Evolutionary conservation across 345 rosid genomes (phyloP), one percentile per base, ranked within the genome.

Genomic region (Pugionium cornutum): DNA sequence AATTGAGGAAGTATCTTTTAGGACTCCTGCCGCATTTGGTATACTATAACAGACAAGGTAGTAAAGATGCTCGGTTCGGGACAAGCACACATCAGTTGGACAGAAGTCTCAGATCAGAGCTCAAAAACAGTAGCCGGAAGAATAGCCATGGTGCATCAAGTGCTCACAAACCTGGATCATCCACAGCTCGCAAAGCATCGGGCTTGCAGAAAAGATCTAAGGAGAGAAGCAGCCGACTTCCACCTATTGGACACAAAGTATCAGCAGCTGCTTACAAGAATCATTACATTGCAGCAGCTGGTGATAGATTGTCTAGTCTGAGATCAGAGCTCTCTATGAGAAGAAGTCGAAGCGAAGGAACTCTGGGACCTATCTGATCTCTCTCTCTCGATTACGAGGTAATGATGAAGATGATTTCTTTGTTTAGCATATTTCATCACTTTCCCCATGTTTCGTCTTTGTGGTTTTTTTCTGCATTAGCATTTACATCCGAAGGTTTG

Each of bases 11-110:
- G 67, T 62, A 84, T 74, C 80, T 94, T 33, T 84, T 75, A 62
- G 82, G 96, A 39, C 95, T 91, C 66, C 85, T 94, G 58, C 97
- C 99, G 37, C 81, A 84, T 61, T 68, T 94, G 72, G 80, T 83
- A 6, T 94, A 83, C 83, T 87, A 80, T 80, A 94, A 94, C 67
- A 69, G 89, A 64, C 96, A 91, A 77, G 79, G 87, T 51, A 75
- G 76, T 48, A 94, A 88, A 79, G 96, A 88, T 64, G 72, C 81
- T n/a, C 75, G 97, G 56, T 67, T 88, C 2, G 90, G 92, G 33
- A 74, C 81, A 31, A 77, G 87, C 50, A 41, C 70, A 25, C 86
- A 78, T 61, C 89, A 86, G 65, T 76, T 77, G 66, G 94, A 88
- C 9, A 80, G 89, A 39, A 77, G 84, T 52, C 79, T 76, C 44